Evolutionary conservation across 108 stramenopile species (phyloP), one percentile per base, ranked within the genome.

Genomic region (Nitzschia sp.): DNA sequence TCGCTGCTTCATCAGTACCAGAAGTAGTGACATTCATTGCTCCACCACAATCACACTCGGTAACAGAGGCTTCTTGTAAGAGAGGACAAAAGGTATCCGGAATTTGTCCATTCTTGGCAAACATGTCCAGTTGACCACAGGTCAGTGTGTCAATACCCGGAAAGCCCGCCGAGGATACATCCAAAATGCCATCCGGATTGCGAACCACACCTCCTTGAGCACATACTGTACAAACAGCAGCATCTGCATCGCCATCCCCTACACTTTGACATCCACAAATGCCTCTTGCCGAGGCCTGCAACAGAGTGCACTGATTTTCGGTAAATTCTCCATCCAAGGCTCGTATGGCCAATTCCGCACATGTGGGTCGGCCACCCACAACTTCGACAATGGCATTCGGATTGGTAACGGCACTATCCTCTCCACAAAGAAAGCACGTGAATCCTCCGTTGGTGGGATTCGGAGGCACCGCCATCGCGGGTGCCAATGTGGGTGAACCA

Each of bases 261-360:
- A n/a, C 21, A 5, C 57, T 31, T 8, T 13, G 22, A 58, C 57
- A 58, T 58, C 57, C 57, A 58, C 57, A 58, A 4, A 31, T 13
- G 8, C 21, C 31, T 30, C 33, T 17, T 13, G 57, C 1, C 11
- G 33, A 30, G n/a, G 29, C n/a, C 29, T 58, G 60, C 41, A 61
- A 15, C 9, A 61, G 38, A 26, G 5, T 22, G 22, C 60, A 61
- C 44, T 61, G 38, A 25, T 19, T 41, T 22, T 61, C 60, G 1
- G 60, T 61, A 6, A 61, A 32, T 2, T 45, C 32, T 45, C 60
- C 60, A 22, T 9, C 41, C 1, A 25, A 19, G 19, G 23, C 60
- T 21, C 19, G 8, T 50, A 21, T 21, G 4, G 8, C 16, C 41
- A 61, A 26, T 9, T 41, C 60, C 2, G 41, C 23, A 5, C 23